A percentile compares a stretch with the other conserved stretches of the same genome.
Evolutionary conservation across 352 stramenopile genomes (phyloP).

Genomic region (Saprolegnia diclina): DNA sequence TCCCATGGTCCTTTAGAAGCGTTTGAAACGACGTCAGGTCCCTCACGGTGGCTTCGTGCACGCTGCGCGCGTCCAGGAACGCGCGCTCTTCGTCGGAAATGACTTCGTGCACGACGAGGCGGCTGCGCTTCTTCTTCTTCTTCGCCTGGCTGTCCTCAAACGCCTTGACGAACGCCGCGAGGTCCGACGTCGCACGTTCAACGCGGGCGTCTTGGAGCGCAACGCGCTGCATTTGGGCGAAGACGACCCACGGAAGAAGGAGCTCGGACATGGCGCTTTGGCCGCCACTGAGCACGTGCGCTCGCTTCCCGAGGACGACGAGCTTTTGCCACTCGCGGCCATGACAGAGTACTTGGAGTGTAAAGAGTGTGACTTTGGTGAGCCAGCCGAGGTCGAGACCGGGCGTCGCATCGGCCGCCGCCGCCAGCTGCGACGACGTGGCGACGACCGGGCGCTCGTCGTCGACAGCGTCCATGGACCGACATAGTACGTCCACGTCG

Average conservation of each 20-base stretch:
- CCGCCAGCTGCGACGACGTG: background rate
- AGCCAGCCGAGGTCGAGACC: slow-evolving; percentile 12
- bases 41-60: slow-evolving; percentile 28
- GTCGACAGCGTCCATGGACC: background rate
- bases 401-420: background rate
- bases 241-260: slow-evolving; percentile 51
- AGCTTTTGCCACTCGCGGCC: slow-evolving; percentile 17
- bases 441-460: background rate
- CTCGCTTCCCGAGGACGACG: slow-evolving; percentile 20
- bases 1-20: background rate
- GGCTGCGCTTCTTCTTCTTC: slow-evolving; percentile 82
- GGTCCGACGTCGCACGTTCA: slow-evolving; percentile 30
- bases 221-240: slow-evolving; percentile 60
- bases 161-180: slow-evolving; percentile 36
- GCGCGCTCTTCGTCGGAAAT: slow-evolving; percentile 53
- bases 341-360: slow-evolving; percentile 15
- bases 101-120: slow-evolving; percentile 62
- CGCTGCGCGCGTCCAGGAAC: slow-evolving; percentile 36
- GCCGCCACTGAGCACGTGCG: slow-evolving; percentile 8
- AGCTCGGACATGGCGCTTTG: slow-evolving; percentile 43
- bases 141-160: slow-evolving; percentile 61
- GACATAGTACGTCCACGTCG: background rate
- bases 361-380: background rate
- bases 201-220: slow-evolving; percentile 34
- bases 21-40: slow-evolving; percentile 27